Conservation (phyloP, 345 rosid species). For the Syzygium aromaticum region DNA sequence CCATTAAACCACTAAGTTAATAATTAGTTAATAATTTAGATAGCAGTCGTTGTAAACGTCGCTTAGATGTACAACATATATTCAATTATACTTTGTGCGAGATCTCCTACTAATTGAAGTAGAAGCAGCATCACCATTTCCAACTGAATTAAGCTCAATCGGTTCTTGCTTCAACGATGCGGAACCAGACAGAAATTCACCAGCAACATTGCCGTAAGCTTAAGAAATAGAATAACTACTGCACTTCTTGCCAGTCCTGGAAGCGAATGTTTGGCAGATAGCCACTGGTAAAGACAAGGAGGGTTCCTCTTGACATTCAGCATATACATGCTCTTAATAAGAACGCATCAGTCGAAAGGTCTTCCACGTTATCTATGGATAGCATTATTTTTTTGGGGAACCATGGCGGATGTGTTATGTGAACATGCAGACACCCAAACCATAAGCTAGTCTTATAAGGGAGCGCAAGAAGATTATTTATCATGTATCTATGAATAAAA, state of each 20-base stretch:
- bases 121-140: constrained; percentile 12
- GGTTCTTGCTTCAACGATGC: constrained; percentile 3
- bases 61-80: background rate
- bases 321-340: background rate
- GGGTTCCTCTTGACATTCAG: background rate
- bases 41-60: no score
- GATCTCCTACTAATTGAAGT: constrained; percentile 42
- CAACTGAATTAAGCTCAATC: background rate
- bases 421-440: background rate
- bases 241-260: background rate
- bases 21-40: background rate
- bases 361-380: background rate
- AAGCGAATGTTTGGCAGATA: background rate
- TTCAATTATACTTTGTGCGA: no score
- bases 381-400: background rate
- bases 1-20: background rate
- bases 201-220: background rate
- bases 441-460: background rate
- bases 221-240: background rate
- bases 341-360: background rate
- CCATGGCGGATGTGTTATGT: background rate
- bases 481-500: background rate
- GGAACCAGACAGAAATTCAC: background rate
- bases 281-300: background rate
- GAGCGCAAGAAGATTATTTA: background rate